Conservation (phyloP, 1,139 yeast genomes). For the Hyphopichia khmerensis region DNA sequence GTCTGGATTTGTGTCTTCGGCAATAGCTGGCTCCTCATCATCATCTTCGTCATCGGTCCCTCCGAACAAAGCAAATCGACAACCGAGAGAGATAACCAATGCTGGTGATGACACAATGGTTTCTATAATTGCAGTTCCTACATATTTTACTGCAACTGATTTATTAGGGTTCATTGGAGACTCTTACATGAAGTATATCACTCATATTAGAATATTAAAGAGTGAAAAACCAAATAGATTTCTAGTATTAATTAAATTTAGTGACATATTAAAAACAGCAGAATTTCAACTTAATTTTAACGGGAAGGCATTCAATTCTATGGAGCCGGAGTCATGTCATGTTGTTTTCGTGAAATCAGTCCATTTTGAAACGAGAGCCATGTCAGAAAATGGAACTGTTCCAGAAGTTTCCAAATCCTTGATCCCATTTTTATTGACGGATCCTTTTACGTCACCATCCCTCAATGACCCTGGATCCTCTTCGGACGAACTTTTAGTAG, state of each 20-base stretch:
- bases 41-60: not conserved
- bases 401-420: slow-evolving; percentile 23
- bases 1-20: slow-evolving; percentile 3
- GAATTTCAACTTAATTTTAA: slow-evolving; percentile 65
- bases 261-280: slow-evolving; percentile 53
- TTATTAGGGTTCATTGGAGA: slow-evolving; percentile 78
- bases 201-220: slow-evolving; percentile 73
- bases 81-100: slow-evolving; percentile 6
- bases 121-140: slow-evolving; percentile 82
- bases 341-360: slow-evolving; percentile 69
- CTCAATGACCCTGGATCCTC: not conserved
- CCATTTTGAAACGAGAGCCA: slow-evolving; percentile 25
- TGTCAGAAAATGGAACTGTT: slow-evolving; percentile 5
- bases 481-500: slow-evolving; percentile 34
- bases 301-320: slow-evolving; percentile 75
- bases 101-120: slow-evolving; percentile 64
- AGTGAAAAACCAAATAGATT: slow-evolving; percentile 69
- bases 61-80: not conserved
- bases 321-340: slow-evolving; percentile 89
- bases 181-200: slow-evolving; percentile 50
- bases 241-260: slow-evolving; percentile 76
- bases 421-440: slow-evolving; percentile 69
- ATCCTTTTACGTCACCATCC: slow-evolving; percentile 60
- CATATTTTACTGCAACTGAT: slow-evolving; percentile 84
- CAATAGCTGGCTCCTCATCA: not conserved